Evolutionary conservation across 2,329 filamentous ascomycete genomes (phyloP), one percentile per base, ranked within the genome.

Genomic region (Fusarium foetens): DNA sequence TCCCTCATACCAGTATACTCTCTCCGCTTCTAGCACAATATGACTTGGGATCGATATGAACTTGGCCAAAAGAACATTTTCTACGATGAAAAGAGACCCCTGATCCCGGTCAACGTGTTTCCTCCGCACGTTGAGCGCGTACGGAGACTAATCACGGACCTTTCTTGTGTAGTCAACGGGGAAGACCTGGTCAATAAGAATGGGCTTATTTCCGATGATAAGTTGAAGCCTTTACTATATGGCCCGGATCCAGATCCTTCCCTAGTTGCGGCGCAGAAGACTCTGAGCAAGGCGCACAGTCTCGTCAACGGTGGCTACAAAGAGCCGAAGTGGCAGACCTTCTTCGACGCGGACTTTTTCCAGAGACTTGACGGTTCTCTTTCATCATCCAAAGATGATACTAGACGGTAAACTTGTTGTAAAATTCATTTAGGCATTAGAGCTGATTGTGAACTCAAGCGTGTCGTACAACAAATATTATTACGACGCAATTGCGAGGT

Each of bases 51-150:
- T 27, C 59, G 70, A 9, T 58, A 35, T 10, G 38, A 59, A 21
- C 63, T 72, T 8, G 57, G 49, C 16, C 23, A 67, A 27, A 62
- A 49, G 6, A 38, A 31, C 21, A 59, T 72, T 38, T 70, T 64
- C 31, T 72, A 70, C 16, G 63, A 72, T 54, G 66, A 67, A 12
- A 12, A 54, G 10, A 31, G 61, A 35, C 43, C 14, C 10, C 3
- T 21, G 33, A 25, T 31, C 16, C 48, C 48, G 3, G 43, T 23
- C 25, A 13, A 27, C 12, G 42, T 39, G 19, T 60, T 49, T 23
- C 69, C 71, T 57, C 45, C 57, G 14, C 71, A 74, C 33, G 66
- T 66, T 11, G 66, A 74, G n/a, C 14, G 35, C 13, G n/a, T 74
- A 23, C 63, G 66, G 23, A 58, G 45, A n/a, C 66, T 52, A 6